A percentile compares a stretch with the other conserved stretches of the same genome.
Evolutionary conservation across 1,284 basidiomycete genomes (phyloP).

Genomic region (Pseudozyma sp.): DNA sequence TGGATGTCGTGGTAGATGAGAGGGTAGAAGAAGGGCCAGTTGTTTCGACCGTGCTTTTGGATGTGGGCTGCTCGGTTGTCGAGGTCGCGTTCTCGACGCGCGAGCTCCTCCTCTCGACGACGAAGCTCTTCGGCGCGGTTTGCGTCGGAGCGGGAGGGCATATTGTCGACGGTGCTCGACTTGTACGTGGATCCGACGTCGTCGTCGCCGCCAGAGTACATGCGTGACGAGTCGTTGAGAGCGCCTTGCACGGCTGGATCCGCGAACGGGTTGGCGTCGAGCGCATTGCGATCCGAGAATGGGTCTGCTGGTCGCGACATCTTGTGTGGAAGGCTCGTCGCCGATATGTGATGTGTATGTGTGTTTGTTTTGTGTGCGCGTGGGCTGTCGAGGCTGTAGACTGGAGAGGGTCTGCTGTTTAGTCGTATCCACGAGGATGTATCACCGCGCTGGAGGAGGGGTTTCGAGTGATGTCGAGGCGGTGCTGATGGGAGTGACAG

Average conservation of each 20-base stretch:
- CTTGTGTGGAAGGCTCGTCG: not conserved
- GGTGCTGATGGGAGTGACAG: not conserved
- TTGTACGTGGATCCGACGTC: slow-evolving; percentile 51
- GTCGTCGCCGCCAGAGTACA: slow-evolving; percentile 50
- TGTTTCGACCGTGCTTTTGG: slow-evolving; percentile 82
- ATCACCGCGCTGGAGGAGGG: too few species aligned
- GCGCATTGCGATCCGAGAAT: slow-evolving; percentile 59
- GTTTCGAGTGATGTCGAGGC: not conserved
- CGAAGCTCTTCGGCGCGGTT: slow-evolving; percentile 76
- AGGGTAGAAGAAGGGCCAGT: slow-evolving; percentile 92
- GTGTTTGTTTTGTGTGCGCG: not conserved
- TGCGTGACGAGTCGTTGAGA: slow-evolving; percentile 48
- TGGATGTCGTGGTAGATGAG: slow-evolving; percentile 91
- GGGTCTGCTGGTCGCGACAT: slow-evolving; percentile 51
- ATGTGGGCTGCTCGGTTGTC: slow-evolving; percentile 75
- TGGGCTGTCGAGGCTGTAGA: too few species aligned
- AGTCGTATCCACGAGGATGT: too few species aligned
- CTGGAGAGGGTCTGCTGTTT: too few species aligned
- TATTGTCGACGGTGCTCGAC: slow-evolving; percentile 32
- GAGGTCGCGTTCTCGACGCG: slow-evolving; percentile 79
- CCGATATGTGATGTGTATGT: not conserved
- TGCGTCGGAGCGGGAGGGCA: slow-evolving; percentile 65
- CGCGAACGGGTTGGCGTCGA: slow-evolving; percentile 69
- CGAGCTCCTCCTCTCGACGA: slow-evolving; percentile 82
- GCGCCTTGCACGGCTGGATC: slow-evolving; percentile 68